Evolutionary conservation across 257 asterid genomes (phyloP), one percentile per base, ranked within the genome.

Genomic region (Asclepias syriaca): DNA sequence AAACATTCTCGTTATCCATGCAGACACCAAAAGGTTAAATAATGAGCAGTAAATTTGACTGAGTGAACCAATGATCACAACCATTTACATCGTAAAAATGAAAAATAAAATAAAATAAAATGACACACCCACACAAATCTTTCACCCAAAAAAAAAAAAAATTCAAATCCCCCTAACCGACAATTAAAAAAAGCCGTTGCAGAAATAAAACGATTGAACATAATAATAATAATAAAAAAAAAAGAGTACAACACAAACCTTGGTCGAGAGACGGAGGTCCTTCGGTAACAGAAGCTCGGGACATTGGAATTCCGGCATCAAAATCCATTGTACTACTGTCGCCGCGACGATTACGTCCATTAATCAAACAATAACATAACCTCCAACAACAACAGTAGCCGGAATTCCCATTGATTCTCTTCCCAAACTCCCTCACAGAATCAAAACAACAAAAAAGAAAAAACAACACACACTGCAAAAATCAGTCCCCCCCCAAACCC

Each of bases 221-320:
- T 59, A 83, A 67, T 11, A 29, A 29, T 29, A 29, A 55, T 24
- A 24, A n/a, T n/a, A n/a, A 40, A 4, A 24, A 16, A 13, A 40
- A 4, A 24, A 16, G 9, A 51, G 55, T 21, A 16, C 53, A 40
- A 18, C 22, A 18, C 22, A 18, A 53, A 83, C 87, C 87, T 80
- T 80, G 85, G 75, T 77, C 82, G 66, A 81, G 70, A 53, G 88
- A 80, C 78, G 90, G 75, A 68, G 86, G 85, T 51, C 80, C 87
- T 74, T 85, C 87, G 43, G 91, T 75, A 79, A 81, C 85, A 69
- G 94, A 78, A 63, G 80, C 76, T 68, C 84, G 72, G 81, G 91
- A 82, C 79, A 88, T 82, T 77, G 87, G 81, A 83, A 84, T 79
- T 79, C 85, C 81, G 84, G 81, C 79, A 75, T 77, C 82, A 72